Conservation (phyloP, 495 filamentous ascomycete species). For the Sporormia fimetaria region DNA sequence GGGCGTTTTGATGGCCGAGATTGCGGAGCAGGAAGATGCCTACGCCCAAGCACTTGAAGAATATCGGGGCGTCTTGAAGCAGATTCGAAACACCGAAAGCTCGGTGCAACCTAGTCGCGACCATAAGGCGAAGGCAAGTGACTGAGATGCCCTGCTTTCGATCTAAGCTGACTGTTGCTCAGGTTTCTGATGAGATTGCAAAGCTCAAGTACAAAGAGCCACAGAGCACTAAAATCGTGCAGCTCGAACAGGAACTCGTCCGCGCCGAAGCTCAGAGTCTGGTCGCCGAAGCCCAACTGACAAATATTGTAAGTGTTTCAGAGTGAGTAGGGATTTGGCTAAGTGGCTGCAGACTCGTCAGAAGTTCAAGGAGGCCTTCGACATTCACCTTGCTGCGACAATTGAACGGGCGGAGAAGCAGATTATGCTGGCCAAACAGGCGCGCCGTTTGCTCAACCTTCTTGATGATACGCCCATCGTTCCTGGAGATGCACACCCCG, state of each 20-base stretch:
- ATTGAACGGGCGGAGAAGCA: conserved; percentile 97
- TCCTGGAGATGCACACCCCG: conserved; percentile 62
- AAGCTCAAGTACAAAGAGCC: conserved; percentile 85
- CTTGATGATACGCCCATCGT: conserved; percentile 88
- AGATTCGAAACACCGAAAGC: conserved; percentile 81
- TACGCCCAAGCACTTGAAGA: conserved; percentile 85
- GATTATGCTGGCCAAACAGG: conserved; percentile 80
- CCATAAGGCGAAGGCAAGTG: conserved; percentile 52
- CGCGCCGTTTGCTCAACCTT: conserved; percentile 68
- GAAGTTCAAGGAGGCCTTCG: conserved; percentile 89
- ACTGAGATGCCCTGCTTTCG: not conserved
- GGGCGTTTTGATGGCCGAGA: conserved; percentile 77
- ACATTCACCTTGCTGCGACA: conserved; percentile 69
- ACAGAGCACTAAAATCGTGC: conserved; percentile 57
- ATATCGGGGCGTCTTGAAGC: conserved; percentile 65
- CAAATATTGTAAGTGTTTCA: conserved; percentile 72
- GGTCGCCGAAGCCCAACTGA: conserved; percentile 93
- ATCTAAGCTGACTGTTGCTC: conserved; percentile 8
- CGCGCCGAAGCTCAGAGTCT: conserved; percentile 88
- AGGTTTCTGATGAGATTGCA: conserved; percentile 78
- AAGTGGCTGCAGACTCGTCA: conserved; percentile 59
- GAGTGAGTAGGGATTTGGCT: too few species aligned
- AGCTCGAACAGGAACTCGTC: conserved; percentile 90
- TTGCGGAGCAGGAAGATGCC: conserved; percentile 81
- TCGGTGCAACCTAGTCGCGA: conserved; percentile 88